Conservation (phyloP, 176 grass and related monocot genomes). For the Eleusine indica region DNA sequence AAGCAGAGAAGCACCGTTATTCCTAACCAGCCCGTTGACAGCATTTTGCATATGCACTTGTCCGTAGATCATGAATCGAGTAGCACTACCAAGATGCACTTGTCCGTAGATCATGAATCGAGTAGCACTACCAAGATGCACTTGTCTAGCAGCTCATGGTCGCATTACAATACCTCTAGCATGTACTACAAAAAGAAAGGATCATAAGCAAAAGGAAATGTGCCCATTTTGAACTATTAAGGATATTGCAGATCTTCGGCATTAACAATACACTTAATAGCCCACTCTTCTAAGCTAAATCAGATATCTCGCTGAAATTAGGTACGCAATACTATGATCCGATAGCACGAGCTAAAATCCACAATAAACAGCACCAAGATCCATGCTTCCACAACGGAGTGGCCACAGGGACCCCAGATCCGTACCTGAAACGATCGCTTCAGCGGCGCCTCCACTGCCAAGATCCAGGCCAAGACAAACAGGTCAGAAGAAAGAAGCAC, state of each 20-base stretch:
- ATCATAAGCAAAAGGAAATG: background rate
- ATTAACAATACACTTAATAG: slow-evolving; percentile 3
- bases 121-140: background rate
- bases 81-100: background rate
- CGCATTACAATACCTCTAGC: slow-evolving; percentile 5
- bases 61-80: slow-evolving; percentile 2
- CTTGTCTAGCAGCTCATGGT: slow-evolving; percentile 2
- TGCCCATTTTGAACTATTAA: slow-evolving; percentile 12
- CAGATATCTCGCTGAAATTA: slow-evolving; percentile 35
- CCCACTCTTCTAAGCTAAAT: slow-evolving; percentile 19
- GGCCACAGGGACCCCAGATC: slow-evolving; percentile 23
- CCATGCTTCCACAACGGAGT: slow-evolving; percentile 38
- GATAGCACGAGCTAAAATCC: background rate
- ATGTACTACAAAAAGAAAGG: slow-evolving; percentile 1
- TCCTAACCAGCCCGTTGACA: background rate
- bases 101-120: background rate
- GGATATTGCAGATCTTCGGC: slow-evolving; percentile 7
- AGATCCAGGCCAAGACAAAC: slow-evolving; percentile 34
- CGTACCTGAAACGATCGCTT: slow-evolving; percentile 89
- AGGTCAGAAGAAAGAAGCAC: slow-evolving; percentile 18
- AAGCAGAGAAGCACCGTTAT: slow-evolving; percentile 10
- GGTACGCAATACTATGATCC: slow-evolving; percentile 21
- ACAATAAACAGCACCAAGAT: slow-evolving; percentile 37
- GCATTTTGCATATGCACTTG: background rate
- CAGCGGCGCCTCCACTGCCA: slow-evolving; percentile 80